Conservation (phyloP, 345 rosid species). For the Syzygium aromaticum region DNA sequence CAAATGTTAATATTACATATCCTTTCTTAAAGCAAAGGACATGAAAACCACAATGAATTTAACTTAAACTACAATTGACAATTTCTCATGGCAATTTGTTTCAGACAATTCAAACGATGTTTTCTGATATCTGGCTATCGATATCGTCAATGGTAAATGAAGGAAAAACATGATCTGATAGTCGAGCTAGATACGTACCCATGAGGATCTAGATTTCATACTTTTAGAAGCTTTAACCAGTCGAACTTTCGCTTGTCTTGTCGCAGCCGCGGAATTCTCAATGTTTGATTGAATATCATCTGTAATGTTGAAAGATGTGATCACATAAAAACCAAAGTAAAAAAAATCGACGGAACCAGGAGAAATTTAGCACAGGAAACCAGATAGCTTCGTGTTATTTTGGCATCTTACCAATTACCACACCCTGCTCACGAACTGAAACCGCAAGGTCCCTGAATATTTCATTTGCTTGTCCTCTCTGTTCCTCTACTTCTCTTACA, state of each 20-base stretch:
- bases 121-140: background rate
- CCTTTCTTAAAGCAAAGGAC: background rate
- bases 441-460: conserved; percentile 69
- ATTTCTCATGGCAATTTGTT: background rate
- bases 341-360: background rate
- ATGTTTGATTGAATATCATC: conserved; percentile 58
- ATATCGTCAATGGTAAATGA: background rate
- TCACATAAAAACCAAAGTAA: background rate
- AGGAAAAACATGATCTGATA: background rate
- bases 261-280: conserved; percentile 36
- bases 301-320: conserved; percentile 9
- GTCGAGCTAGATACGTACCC: conserved; percentile 28
- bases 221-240: conserved; percentile 44
- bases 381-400: background rate
- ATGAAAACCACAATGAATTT: background rate
- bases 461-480: conserved; percentile 55
- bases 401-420: conserved; percentile 42
- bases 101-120: background rate
- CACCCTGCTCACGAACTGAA: conserved; percentile 62
- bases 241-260: conserved; percentile 42
- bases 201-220: conserved; percentile 43
- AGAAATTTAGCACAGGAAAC: background rate
- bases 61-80: background rate
- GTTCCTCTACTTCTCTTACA: conserved; percentile 44
- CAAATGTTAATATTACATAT: background rate